phyloP scores from a whole-genome alignment of 371 early-diverging fungal genomes.

The Paraphysoderma sedebokerense region DNA sequence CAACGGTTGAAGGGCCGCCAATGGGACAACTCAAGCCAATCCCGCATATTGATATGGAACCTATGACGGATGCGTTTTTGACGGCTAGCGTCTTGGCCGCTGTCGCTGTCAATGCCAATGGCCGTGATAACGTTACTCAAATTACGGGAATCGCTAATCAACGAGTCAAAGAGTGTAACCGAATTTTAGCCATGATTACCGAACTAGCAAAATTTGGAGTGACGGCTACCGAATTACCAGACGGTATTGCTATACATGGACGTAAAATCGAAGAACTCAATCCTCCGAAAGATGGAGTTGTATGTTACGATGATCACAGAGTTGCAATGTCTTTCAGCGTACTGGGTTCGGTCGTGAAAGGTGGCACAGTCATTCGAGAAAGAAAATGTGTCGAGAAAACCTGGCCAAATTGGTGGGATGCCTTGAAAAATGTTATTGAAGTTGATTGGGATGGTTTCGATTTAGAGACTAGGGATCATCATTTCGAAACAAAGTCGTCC shows the following conservation, averaged over 20 bases:
- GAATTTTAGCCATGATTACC: constrained; percentile 89
- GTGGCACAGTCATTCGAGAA: constrained; percentile 62
- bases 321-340: constrained; percentile 93
- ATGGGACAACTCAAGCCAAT: constrained; percentile 53
- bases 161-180: constrained; percentile 94
- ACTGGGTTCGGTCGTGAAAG: constrained; percentile 54
- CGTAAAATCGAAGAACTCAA: constrained; percentile 8
- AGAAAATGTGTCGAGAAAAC: constrained; percentile 96
- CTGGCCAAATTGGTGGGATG: constrained; percentile 97
- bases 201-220: constrained; percentile 86
- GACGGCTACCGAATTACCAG: constrained; percentile 55
- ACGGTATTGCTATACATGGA: constrained; percentile 82
- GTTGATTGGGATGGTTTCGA: constrained; percentile 56
- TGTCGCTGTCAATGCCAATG: constrained; percentile 20
- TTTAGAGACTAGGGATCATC: constrained; percentile 23
- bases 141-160: constrained; percentile 95
- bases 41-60: constrained; percentile 82
- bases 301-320: constrained; percentile 94
- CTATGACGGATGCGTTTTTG: constrained; percentile 96
- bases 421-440: constrained; percentile 54
- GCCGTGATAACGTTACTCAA: constrained; percentile 27
- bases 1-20: constrained; percentile 80
- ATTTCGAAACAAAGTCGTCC: not conserved
- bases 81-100: constrained; percentile 89
- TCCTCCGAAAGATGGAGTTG: constrained; percentile 45